phyloP scores from a whole-genome alignment of 2,329 filamentous ascomycete genomes.

The Claviceps paspali region DNA sequence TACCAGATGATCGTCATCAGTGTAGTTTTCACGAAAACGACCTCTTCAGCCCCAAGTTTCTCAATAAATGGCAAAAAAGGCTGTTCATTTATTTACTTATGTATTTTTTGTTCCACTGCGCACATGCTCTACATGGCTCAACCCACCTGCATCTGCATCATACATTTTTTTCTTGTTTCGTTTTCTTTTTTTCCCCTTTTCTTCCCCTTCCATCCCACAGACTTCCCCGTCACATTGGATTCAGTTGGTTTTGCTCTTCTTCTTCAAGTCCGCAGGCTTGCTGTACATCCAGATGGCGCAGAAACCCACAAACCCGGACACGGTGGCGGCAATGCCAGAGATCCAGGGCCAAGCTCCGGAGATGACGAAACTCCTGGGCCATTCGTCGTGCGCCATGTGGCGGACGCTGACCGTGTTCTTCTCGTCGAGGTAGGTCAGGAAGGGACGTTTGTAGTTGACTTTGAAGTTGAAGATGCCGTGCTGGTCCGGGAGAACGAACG shows the following conservation, averaged over 20 bases:
- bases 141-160: background rate
- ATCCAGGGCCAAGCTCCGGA: slow-evolving; percentile 92
- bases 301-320: slow-evolving; percentile 73
- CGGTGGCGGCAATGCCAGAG: slow-evolving; percentile 68
- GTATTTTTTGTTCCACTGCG: background rate
- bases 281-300: slow-evolving; percentile 76
- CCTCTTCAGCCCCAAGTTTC: no score
- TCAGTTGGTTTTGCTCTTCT: slow-evolving; percentile 17
- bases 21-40: no score
- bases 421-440: slow-evolving; percentile 78
- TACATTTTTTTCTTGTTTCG: background rate
- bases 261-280: slow-evolving; percentile 23
- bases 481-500: slow-evolving; percentile 82
- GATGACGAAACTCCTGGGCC: slow-evolving; percentile 79
- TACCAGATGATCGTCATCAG: no score
- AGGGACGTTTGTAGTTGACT: slow-evolving; percentile 92
- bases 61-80: background rate
- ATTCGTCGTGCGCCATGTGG: slow-evolving; percentile 96
- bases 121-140: background rate
- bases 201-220: background rate
- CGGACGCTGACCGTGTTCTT: slow-evolving; percentile 90
- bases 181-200: background rate
- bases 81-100: background rate
- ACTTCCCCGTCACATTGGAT: background rate
- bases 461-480: slow-evolving; percentile 99